Base-by-base conservation (phyloP, 495 filamentous ascomycete species). In the Neurospora pannonica region DNA sequence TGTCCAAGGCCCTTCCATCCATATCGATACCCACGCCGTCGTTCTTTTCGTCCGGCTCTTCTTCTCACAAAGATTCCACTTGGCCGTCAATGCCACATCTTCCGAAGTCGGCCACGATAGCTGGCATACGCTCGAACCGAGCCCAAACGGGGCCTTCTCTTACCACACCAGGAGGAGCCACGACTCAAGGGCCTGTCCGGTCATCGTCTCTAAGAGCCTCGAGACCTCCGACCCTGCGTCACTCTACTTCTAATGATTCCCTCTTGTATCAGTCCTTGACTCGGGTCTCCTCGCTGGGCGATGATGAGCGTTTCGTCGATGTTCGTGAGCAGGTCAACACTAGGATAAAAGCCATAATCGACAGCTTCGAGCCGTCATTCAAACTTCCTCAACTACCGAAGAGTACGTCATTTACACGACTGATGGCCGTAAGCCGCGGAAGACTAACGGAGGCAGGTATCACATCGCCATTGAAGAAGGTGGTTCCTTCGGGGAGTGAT, bases 311-410 rank as follows among this genome's bases (percentile, higher is more conserved):
- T 62, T 98, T 95, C 81, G 88, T 91, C 71, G 86, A 95, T 82
- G 89, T 97, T 8, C 88, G 91, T 67, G 88, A 90, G 70, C 90
- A 93, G 78, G 91, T 94, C 72, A 98, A 98, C 76, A 93, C 92
- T 73, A 88, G 95, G 38, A 84, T 96, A 76, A 97, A 97, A 83
- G 95, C 95, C 3, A 96, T 98, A 81, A 92, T 90, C 77, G 95
- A 98, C 79, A 97, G 90, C 80, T 88, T 91, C 74, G 95, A 95
- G 78, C 86, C 91, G 13, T 93, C 87, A 73, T 93, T 94, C 80
- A 90, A 89, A 71, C 78, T 92, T 75, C 90, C 89, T 15, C 86
- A 87, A 75, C 83, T 95, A 72, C 89, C 90, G 3, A 90, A 84
- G 75, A 89, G 90, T 77, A 78, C 36, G 80, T 39, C 86, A 86